A percentile compares a stretch with the other conserved stretches of the same genome.
Conservation (phyloP, 1,284 basidiomycete genomes). For the Papiliotrema laurentii region DNA sequence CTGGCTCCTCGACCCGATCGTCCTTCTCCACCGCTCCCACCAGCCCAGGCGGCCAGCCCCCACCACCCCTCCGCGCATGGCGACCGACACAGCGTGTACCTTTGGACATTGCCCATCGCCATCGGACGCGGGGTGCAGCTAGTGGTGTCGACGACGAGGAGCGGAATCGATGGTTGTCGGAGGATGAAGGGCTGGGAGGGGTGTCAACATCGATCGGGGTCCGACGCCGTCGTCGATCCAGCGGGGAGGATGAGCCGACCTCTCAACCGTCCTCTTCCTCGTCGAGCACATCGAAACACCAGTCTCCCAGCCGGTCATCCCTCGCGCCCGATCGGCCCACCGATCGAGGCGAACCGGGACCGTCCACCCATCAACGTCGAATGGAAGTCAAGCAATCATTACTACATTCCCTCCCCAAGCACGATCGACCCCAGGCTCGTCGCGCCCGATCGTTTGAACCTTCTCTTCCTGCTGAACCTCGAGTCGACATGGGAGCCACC, state of each 20-base stretch:
- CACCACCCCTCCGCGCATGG: conserved; percentile 14
- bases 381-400: neutral
- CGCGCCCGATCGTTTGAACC: conserved; percentile 6
- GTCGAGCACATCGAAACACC: neutral
- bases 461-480: neutral
- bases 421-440: conserved; percentile 1
- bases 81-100: conserved; percentile 26
- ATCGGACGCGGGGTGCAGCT: too few relatives aligned
- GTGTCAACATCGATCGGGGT: conserved; percentile 9
- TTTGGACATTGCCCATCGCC: conserved; percentile 11
- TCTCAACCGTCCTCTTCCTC: too few relatives aligned
- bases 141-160: conserved; percentile 11
- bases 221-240: conserved; percentile 7
- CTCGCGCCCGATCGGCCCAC: neutral
- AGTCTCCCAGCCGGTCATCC: neutral
- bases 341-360: conserved; percentile 2
- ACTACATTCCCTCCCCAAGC: neutral
- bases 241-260: conserved; percentile 5
- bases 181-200: conserved; percentile 32
- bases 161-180: conserved; percentile 35
- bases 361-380: neutral
- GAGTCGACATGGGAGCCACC: neutral
- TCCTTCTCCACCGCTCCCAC: conserved; percentile 9
- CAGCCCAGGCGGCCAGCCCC: neutral
- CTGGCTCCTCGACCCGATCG: conserved; percentile 3